phyloP scores from a whole-genome alignment of 129 eudicot species.

The Oenanthe sinensis region DNA sequence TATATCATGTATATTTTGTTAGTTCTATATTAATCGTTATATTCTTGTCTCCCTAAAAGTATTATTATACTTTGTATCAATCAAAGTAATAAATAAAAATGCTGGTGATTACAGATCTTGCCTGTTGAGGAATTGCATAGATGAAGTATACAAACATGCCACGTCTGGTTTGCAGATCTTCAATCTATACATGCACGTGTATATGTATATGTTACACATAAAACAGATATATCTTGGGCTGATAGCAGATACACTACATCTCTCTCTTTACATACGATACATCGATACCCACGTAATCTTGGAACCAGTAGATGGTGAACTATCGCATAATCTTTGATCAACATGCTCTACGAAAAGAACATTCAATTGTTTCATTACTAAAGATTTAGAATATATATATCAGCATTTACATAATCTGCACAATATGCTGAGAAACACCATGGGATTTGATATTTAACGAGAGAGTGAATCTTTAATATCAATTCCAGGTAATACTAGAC shows the following conservation, averaged over 20 bases:
- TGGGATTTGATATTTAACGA: background rate
- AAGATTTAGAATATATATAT: background rate
- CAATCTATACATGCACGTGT: background rate
- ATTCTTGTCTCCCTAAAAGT: background rate
- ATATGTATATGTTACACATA: background rate
- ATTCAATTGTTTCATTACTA: background rate
- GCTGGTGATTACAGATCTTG: background rate
- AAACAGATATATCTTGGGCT: background rate
- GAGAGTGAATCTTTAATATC: background rate
- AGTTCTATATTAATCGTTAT: background rate
- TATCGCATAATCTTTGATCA: background rate
- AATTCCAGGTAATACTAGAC: background rate
- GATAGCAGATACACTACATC: background rate
- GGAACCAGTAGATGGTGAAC: background rate
- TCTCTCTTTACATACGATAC: background rate
- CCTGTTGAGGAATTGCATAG: background rate
- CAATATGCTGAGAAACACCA: background rate
- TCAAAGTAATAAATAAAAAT: background rate
- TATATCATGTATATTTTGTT: background rate
- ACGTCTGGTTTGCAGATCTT: background rate
- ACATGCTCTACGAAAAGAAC: background rate
- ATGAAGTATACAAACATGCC: background rate
- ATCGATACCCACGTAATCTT: background rate
- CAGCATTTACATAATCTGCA: background rate
- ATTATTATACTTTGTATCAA: background rate